Evolutionary conservation across 306 rosid genomes (phyloP), one percentile per base, ranked within the genome.

Genomic region (Lagenaria siceraria): DNA sequence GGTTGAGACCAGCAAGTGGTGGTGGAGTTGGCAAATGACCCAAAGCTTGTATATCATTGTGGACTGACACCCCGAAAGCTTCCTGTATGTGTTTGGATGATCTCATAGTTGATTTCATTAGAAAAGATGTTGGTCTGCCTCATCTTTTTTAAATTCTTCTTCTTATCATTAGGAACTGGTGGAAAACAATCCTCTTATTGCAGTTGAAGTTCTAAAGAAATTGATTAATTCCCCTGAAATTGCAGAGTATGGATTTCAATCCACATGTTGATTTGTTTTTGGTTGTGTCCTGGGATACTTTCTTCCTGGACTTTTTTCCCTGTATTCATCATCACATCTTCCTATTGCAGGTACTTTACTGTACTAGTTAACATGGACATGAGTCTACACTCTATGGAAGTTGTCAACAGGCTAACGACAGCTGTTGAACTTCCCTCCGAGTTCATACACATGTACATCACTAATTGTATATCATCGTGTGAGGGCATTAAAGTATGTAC

Each of bases 331-430:
- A 82, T 66, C 81, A 74, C 81, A 81, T 75, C 80, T 78, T 81
- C 42, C 73, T 84, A 80, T 82, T 49, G 75, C 93, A 96, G 99
- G 84, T 96, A 92, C 91, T 96, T 90, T 85, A 92, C 96, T 78
- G 99, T 90, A 81, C 97, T 96, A 60, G 99, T 92, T 83, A 96
- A 82, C 81, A 96, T 96, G 99, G 97, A 96, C 85, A 92, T 92
- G 99, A 96, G 99, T 88, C 94, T 96, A 48, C 98, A 96, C 84
- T 96, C 98, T 0, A 96, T 96, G 99, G 99, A 96, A 91, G 99
- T 96, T 76, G 99, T 96, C 81, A 96, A 92, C 86, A 85, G 99
- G 84, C 99, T 96, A 62, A 96, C 99, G 78, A 96, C 99, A 77
- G 91, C 98, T 21, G 98, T 92, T 79, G 96, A 90, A 61, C 97